Conservation (phyloP, 2,329 filamentous ascomycete genomes). For the Septoria petroselini region DNA sequence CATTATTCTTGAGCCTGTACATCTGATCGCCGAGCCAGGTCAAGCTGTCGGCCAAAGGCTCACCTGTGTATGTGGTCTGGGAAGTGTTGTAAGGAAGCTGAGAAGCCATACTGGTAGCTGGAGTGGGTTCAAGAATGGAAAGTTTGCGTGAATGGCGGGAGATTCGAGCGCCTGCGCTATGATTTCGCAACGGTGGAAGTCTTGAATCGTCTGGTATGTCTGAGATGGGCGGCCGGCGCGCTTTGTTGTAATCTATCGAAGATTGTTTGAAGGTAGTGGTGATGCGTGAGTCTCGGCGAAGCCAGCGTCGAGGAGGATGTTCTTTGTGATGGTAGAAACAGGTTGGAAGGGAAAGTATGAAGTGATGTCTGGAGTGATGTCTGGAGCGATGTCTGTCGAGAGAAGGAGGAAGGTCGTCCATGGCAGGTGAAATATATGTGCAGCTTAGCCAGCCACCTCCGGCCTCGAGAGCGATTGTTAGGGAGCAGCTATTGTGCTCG, state of each 20-base stretch:
- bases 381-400: not conserved
- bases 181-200: slow-evolving; percentile 5
- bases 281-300: not conserved
- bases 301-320: slow-evolving; percentile 1
- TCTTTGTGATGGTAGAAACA: not conserved
- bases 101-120: not conserved
- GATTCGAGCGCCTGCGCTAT: slow-evolving; percentile 5
- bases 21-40: not conserved
- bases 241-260: slow-evolving; percentile 2
- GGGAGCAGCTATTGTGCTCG: slow-evolving; percentile 5
- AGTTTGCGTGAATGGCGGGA: slow-evolving; percentile 6
- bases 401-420: not conserved
- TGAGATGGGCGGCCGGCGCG: not conserved
- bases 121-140: slow-evolving; percentile 2
- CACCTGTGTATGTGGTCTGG: not conserved
- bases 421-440: not conserved
- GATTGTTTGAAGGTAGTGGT: not conserved
- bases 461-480: not conserved
- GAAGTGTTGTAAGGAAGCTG: not conserved
- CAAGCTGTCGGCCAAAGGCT: not conserved
- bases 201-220: slow-evolving; percentile 1
- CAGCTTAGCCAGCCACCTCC: not conserved
- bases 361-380: not conserved
- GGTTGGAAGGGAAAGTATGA: not conserved
- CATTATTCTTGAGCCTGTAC: too few relatives aligned